phyloP scores from a whole-genome alignment of 768 basidiomycete genomes.

The Podaxis sp. region DNA sequence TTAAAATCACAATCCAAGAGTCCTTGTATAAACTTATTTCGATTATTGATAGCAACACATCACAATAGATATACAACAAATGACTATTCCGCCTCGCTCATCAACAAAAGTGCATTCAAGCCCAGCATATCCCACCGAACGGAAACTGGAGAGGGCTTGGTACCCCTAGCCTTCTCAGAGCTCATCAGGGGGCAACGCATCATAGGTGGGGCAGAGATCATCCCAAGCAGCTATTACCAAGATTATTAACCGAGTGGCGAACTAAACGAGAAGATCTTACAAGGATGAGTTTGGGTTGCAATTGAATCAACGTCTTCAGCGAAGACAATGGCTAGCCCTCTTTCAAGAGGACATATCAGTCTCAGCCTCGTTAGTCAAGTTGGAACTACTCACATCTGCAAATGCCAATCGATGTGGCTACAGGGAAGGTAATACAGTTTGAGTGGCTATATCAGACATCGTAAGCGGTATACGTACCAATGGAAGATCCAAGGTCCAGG shows the following conservation, averaged over 20 bases:
- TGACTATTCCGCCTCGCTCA: background rate
- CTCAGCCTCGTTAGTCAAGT: background rate
- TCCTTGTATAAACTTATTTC: background rate
- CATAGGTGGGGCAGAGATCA: constrained; percentile 21
- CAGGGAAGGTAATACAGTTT: background rate
- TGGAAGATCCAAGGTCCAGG: constrained; percentile 36
- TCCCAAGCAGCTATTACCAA: constrained; percentile 21
- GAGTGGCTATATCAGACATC: background rate
- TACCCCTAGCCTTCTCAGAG: background rate
- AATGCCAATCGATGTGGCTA: constrained; percentile 30
- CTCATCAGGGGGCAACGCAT: constrained; percentile 9
- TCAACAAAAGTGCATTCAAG: background rate
- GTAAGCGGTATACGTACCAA: constrained; percentile 26
- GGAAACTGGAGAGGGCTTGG: background rate
- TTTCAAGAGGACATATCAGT: constrained; percentile 6
- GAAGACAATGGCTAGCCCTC: constrained; percentile 31
- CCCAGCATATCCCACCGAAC: background rate
- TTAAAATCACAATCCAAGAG: background rate
- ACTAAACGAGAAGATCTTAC: background rate
- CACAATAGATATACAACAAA: background rate
- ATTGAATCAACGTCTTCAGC: constrained; percentile 22
- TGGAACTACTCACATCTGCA: constrained; percentile 19
- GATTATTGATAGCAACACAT: background rate
- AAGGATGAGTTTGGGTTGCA: background rate
- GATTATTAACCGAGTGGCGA: background rate